Percentiles rank a stretch among this genome's conserved stretches.
Evolutionary conservation across 371 early-diverging fungal species (phyloP).

Genomic region (Apophysomyces elegans): DNA sequence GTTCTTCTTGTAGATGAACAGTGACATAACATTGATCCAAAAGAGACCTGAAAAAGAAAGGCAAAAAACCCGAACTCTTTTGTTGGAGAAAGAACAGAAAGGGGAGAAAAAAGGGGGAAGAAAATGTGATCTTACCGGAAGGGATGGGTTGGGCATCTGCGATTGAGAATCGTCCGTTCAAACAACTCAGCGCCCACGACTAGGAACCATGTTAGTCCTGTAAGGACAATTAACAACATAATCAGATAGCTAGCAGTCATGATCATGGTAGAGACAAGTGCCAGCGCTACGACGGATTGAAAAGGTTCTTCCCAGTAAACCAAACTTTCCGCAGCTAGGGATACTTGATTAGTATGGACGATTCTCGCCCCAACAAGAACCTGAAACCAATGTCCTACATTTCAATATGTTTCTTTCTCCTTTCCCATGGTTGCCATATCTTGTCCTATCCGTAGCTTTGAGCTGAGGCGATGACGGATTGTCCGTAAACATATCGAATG

Average conservation of each 20-base stretch:
- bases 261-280: not conserved
- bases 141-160: not conserved
- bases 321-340: not conserved
- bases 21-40: not conserved
- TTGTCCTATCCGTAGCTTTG: not conserved
- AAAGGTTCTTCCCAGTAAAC: slow-evolving; percentile 3
- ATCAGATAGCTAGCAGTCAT: slow-evolving; percentile 2
- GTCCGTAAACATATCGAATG: slow-evolving; percentile 7
- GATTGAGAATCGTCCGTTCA: slow-evolving; percentile 5
- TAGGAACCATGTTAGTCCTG: not conserved
- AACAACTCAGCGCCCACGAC: not conserved
- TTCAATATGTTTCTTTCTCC: not conserved
- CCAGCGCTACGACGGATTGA: not conserved
- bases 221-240: not conserved
- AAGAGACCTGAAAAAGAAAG: not conserved
- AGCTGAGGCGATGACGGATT: not conserved
- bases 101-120: not conserved
- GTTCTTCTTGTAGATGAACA: not conserved
- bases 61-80: not conserved
- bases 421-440: not conserved
- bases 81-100: not conserved
- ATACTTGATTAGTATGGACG: too few relatives aligned
- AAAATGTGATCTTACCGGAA: not conserved
- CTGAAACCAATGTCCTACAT: not conserved
- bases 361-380: too few relatives aligned